Evolutionary conservation across 140 eudicot species (phyloP), one percentile per base, ranked within the genome.

Genomic region (Oenanthe javanica): DNA sequence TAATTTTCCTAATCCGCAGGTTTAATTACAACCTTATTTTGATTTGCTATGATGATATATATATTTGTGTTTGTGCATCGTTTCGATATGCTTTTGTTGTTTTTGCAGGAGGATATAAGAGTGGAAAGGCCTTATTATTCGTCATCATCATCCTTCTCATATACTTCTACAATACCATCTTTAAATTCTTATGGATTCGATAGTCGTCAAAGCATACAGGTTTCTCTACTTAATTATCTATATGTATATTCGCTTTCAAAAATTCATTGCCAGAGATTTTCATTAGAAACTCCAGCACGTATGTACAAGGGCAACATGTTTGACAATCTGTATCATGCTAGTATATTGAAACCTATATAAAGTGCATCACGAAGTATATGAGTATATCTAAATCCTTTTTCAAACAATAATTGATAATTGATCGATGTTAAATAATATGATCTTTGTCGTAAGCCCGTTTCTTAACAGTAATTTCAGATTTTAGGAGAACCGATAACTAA

Each of bases 101-200:
- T 59, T 19, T n/a, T 61, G 69, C 93, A 91, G 93, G 96, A 89
- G 88, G 93, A 91, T 77, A 50, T 84, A 69, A 82, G 90, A 78
- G 72, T 84, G 69, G 90, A 90, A 84, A 86, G 90, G n/a, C 82
- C 88, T 40, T 83, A 83, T 61, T 5, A 5, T 85, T 66, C 91
- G 9, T 69, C 87, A 12, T 59, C 57, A 0, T 14, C 59, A 14
- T 52, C 21, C 2, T 51, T 14, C 0, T 14, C 90, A 21, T 87
- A 42, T 2, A n/a, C 93, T 21, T 82, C n/a, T n/a, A n/a, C n/a
- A n/a, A n/a, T 40, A 40, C 1, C 27, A 7, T 82, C 92, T 31
- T 80, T 89, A 31, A 18, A 91, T 79, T 80, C 90, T 84, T 88
- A 74, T 83, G 84, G 86, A 77, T 69, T 84, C 36, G 93, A 82